Conservation (phyloP, 108 stramenopile species). For the Chaetoceros muelleri region DNA sequence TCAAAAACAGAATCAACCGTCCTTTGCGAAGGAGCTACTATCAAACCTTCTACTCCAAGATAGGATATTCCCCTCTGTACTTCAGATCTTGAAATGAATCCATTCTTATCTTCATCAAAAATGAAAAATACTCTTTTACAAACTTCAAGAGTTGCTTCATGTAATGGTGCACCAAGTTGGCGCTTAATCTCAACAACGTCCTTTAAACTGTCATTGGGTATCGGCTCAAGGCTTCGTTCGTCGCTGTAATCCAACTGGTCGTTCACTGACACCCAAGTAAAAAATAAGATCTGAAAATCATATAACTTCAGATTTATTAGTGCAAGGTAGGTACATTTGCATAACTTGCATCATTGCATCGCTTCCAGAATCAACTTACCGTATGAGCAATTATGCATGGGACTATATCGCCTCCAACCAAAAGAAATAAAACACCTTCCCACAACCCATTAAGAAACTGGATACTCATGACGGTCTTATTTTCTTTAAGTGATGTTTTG, state of each 20-base stretch:
- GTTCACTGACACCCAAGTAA: conserved; percentile 32
- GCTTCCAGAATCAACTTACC: background rate
- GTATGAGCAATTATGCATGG: conserved; percentile 35
- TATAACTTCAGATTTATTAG: conserved; percentile 8
- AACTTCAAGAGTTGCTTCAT: conserved; percentile 22
- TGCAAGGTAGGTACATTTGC: too few relatives aligned
- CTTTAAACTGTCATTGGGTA: background rate
- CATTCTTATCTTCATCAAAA: conserved; percentile 36
- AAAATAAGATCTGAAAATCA: conserved; percentile 29
- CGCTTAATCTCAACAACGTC: conserved; percentile 13
- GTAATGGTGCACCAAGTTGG: conserved; percentile 18
- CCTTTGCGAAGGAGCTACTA: conserved; percentile 3
- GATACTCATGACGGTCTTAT: conserved; percentile 13
- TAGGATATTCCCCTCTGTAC: conserved; percentile 34
- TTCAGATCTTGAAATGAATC: conserved; percentile 21
- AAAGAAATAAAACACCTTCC: conserved; percentile 23
- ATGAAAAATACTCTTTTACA: conserved; percentile 37
- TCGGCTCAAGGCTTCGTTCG: conserved; percentile 2
- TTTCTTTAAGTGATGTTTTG: conserved; percentile 21
- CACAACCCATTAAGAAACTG: conserved; percentile 35
- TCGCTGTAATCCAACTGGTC: conserved; percentile 46
- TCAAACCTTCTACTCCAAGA: conserved; percentile 1
- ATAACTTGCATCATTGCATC: too few relatives aligned
- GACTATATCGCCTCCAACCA: conserved; percentile 31
- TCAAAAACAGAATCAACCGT: conserved; percentile 4